Conservation (phyloP, 176 grass and related monocot species). For the Tillandsia fasciculata region DNA sequence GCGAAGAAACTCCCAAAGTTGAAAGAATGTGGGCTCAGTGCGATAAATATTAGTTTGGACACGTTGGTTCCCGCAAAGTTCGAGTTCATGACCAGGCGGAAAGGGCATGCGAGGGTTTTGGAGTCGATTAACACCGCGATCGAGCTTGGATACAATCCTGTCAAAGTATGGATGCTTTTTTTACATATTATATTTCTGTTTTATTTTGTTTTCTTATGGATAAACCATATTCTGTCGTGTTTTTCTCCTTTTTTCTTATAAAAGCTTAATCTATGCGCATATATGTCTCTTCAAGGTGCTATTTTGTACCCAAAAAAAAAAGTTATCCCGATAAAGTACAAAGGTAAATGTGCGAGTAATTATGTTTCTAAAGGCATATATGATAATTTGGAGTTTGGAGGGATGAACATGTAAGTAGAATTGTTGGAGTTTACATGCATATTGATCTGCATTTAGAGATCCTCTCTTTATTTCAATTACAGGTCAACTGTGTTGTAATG, state of each 20-base stretch:
- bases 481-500: constrained; percentile 97
- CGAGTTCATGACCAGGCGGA: constrained; percentile 94
- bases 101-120: constrained; percentile 68
- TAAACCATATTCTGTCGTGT: too few species aligned
- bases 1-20: constrained; percentile 75
- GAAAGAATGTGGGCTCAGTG: constrained; percentile 76
- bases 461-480: background rate
- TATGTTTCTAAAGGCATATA: too few species aligned
- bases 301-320: too few species aligned
- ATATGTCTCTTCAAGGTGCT: too few species aligned
- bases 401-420: too few species aligned
- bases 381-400: too few species aligned
- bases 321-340: too few species aligned
- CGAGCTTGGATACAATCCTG: constrained; percentile 66
- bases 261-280: too few species aligned
- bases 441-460: background rate
- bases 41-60: constrained; percentile 94
- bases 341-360: too few species aligned
- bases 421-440: too few species aligned
- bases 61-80: constrained; percentile 89
- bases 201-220: background rate
- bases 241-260: too few species aligned
- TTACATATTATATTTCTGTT: background rate
- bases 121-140: constrained; percentile 71
- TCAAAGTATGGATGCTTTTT: constrained; percentile 45